phyloP scores from a whole-genome alignment of 2,329 filamentous ascomycete genomes.

The Fusarium sulawesiense region DNA sequence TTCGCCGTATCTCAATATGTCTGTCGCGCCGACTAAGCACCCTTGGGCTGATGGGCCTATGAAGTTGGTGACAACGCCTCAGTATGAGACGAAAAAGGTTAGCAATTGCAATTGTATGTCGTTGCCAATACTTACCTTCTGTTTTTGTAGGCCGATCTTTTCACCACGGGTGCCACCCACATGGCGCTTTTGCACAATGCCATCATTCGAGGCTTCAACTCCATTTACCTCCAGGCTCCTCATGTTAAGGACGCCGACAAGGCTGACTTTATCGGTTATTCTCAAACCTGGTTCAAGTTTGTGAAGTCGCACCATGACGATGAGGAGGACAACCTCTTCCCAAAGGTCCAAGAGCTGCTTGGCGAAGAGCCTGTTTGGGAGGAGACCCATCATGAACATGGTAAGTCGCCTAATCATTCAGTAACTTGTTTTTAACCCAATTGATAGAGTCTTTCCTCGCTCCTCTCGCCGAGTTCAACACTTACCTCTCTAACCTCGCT shows the following conservation, averaged over 20 bases:
- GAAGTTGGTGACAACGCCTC: constrained; percentile 65
- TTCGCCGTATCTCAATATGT: constrained; percentile 52
- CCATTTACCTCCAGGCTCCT: constrained; percentile 69
- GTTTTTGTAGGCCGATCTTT: constrained; percentile 62
- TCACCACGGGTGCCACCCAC: constrained; percentile 68
- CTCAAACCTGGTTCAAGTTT: constrained; percentile 68
- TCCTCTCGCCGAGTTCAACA: constrained; percentile 63
- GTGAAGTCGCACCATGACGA: constrained; percentile 71
- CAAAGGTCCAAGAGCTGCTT: constrained; percentile 64
- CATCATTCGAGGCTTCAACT: constrained; percentile 72
- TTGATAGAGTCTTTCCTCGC: constrained; percentile 59
- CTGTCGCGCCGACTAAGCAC: constrained; percentile 43
- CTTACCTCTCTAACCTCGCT: constrained; percentile 60
- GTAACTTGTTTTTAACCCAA: not conserved
- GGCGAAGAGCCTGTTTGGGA: constrained; percentile 63
- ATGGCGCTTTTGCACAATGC: constrained; percentile 72
- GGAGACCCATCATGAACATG: constrained; percentile 66
- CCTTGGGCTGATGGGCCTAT: constrained; percentile 67
- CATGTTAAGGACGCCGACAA: constrained; percentile 64
- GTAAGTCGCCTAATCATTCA: constrained; percentile 47
- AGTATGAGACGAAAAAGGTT: constrained; percentile 64
- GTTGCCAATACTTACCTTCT: not conserved
- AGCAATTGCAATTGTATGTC: not conserved
- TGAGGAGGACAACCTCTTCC: constrained; percentile 68
- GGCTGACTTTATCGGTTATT: constrained; percentile 68